Evolutionary conservation across 2,329 filamentous ascomycete species (phyloP).

Genomic region (Colletotrichum trifolii): DNA sequence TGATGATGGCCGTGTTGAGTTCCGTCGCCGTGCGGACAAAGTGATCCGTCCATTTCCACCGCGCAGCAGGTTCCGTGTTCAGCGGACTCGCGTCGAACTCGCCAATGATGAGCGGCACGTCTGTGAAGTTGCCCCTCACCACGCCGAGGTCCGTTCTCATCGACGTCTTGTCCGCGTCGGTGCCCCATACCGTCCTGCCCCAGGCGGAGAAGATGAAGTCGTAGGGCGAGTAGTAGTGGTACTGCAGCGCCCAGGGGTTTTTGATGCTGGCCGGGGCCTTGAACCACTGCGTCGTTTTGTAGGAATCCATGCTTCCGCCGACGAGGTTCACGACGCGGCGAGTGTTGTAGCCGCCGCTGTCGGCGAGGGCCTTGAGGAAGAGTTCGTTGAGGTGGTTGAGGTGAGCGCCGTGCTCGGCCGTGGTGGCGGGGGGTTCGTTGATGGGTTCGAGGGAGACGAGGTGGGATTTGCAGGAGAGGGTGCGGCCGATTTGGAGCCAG

Average conservation of each 20-base stretch:
- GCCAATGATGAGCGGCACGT: conserved; percentile 66
- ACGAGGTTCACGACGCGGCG: conserved; percentile 67
- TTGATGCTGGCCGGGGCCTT: conserved; percentile 57
- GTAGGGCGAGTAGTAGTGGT: conserved; percentile 71
- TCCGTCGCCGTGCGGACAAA: conserved; percentile 60
- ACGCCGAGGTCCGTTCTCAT: conserved; percentile 61
- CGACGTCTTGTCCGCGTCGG: conserved; percentile 60
- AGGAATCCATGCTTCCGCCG: conserved; percentile 57
- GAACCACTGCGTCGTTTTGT: conserved; percentile 67
- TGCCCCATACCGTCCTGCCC: conserved; percentile 71
- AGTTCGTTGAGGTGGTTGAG: conserved; percentile 67
- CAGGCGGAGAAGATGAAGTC: conserved; percentile 61
- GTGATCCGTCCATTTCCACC: conserved; percentile 69
- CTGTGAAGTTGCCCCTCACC: conserved; percentile 65
- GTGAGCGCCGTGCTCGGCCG: conserved; percentile 59
- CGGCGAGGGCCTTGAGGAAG: conserved; percentile 64
- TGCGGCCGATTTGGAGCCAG: conserved; percentile 68
- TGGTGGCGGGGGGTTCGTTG: conserved; percentile 67
- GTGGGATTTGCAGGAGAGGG: conserved; percentile 64
- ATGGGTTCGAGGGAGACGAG: conserved; percentile 68
- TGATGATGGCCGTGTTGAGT: conserved; percentile 60
- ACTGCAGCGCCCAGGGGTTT: conserved; percentile 70
- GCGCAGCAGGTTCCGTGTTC: conserved; percentile 63
- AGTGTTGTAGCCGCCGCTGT: conserved; percentile 65
- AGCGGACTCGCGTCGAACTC: conserved; percentile 65